Percentiles rank a stretch among this genome's conserved stretches.
Evolutionary conservation across 176 grass and related monocot genomes (phyloP).

Genomic region (Chloris gayana): DNA sequence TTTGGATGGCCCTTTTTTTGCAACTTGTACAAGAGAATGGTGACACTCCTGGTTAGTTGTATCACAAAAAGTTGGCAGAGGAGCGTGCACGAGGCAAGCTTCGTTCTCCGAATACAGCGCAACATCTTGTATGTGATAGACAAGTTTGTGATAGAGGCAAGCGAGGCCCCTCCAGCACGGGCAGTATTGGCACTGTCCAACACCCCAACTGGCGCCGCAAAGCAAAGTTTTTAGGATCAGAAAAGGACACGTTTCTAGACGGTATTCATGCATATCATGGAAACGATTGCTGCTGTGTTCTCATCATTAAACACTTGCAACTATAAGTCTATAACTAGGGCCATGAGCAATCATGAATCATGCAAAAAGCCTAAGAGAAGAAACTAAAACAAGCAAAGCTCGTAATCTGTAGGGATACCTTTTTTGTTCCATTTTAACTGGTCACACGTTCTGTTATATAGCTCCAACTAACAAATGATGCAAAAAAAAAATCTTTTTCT

Average conservation of each 20-base stretch:
- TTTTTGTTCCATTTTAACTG: not conserved
- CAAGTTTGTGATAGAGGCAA: not conserved
- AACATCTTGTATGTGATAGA: constrained; percentile 27
- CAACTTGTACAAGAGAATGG: constrained; percentile 18
- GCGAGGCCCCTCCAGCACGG: not conserved
- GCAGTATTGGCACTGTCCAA: not conserved
- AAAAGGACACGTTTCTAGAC: constrained; percentile 16
- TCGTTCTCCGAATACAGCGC: not conserved
- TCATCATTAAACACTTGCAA: constrained; percentile 1
- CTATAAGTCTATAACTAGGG: too few species aligned
- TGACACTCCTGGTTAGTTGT: constrained; percentile 27
- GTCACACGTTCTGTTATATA: not conserved
- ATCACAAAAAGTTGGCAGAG: not conserved
- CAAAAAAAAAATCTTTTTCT: not conserved
- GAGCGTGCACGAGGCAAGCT: not conserved
- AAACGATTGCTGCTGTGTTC: constrained; percentile 14
- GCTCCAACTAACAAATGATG: not conserved
- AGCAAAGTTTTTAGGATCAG: constrained; percentile 14
- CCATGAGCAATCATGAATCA: constrained; percentile 32
- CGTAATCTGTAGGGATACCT: not conserved
- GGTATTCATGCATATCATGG: constrained; percentile 41
- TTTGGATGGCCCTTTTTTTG: constrained; percentile 29
- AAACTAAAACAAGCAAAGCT: not conserved
- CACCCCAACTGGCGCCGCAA: constrained; percentile 42
- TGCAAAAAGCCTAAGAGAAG: constrained; percentile 38